Evolutionary conservation across 2,329 filamentous ascomycete species (phyloP), one percentile per base, ranked within the genome.

Genomic region (Scolecobasidium constrictum): DNA sequence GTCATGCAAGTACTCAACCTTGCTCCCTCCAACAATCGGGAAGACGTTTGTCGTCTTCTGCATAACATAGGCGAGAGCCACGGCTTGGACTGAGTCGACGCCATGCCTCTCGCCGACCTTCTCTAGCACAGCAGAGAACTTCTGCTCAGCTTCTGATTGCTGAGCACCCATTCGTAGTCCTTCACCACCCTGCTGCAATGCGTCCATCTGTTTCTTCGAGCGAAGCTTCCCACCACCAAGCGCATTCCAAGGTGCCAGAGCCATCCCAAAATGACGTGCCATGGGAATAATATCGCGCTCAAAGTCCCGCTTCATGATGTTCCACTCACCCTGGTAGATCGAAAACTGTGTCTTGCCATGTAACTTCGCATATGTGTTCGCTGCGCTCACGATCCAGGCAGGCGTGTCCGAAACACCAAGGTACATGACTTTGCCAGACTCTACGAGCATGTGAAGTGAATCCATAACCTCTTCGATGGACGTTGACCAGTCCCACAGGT

Each of bases 381-480:
- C 68, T 13, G 43, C 43, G 6, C 20, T 71, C 9, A 81, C 78
- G 15, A 81, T 59, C 80, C 80, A 85, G 6, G 81, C 81, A 0
- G 81, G 81, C 0, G 76, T 77, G 50, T 85, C 79, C 34, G 71
- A 77, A 56, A 83, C 68, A 3, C 81, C 81, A 1, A 85, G 65
- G 49, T 83, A 83, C 13, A 79, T 61, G 1, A 84, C 77, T 50
- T 83, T 83, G 16, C 79, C 77, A 4, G 66, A 54, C 1, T 56
- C 45, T 1, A 83, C 76, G 9, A 82, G 63, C 17, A 68, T 62
- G 54, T 83, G 80, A 35, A 84, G 65, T 1, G 71, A 70, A 46
- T 83, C 76, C 81, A 85, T 85, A 36, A 84, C 40, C 53, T 85
- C 79, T 1, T 72, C 66, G 38, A 83, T 75, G 0, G 69, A 71